A percentile compares a stretch with the other conserved stretches of the same genome.
Evolutionary conservation across 257 asterid genomes (phyloP).

Genomic region (Eucommia ulmoides): DNA sequence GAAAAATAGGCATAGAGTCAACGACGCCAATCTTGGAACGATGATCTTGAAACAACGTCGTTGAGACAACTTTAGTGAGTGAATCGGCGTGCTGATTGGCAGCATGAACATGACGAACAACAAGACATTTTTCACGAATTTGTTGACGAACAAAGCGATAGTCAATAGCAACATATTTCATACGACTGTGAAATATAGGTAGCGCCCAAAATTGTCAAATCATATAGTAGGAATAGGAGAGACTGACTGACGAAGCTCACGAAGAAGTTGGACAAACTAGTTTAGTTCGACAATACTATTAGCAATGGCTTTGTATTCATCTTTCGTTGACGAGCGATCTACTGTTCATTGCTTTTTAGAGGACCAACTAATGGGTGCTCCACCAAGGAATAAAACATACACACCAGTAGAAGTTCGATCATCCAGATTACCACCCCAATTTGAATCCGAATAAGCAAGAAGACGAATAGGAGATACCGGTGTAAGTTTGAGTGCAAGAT

Average conservation of each 20-base stretch:
- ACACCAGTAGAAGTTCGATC: not conserved
- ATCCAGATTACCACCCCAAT: not conserved
- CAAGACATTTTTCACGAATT: not conserved
- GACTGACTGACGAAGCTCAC: not conserved
- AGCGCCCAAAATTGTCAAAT: not conserved
- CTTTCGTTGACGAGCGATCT: not conserved
- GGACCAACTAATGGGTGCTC: not conserved
- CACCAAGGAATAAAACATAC: not conserved
- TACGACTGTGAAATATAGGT: not conserved
- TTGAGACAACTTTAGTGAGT: not conserved
- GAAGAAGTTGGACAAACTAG: not conserved
- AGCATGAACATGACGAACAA: not conserved
- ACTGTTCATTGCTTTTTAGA: not conserved
- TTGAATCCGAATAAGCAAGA: not conserved
- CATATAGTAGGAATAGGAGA: not conserved
- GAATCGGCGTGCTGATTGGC: not conserved
- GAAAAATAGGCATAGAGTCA: not conserved
- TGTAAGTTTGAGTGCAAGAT: not conserved
- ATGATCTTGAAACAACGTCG: not conserved
- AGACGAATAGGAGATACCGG: not conserved
- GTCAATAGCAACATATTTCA: not conserved
- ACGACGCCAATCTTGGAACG: not conserved
- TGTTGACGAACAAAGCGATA: not conserved
- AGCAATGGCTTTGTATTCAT: too few relatives aligned
- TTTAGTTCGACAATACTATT: not conserved